Conservation (phyloP, 1,139 yeast species). For the Starmera stellimalicola region DNA sequence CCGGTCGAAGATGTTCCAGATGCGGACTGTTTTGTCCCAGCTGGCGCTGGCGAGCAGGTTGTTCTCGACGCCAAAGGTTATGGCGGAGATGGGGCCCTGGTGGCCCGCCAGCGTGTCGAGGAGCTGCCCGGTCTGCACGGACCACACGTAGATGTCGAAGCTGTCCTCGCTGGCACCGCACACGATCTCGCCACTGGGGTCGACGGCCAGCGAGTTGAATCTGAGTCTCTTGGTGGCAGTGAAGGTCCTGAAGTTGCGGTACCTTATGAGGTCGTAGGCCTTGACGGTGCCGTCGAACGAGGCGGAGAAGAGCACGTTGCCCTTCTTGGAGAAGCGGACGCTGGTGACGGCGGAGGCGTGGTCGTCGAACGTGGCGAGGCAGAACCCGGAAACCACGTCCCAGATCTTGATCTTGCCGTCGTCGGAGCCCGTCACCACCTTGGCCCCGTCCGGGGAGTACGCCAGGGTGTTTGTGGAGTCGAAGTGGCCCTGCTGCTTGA, state of each 20-base stretch:
- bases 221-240: slow-evolving; percentile 87
- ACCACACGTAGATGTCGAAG: slow-evolving; percentile 91
- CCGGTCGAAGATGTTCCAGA: slow-evolving; percentile 89
- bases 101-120: slow-evolving; percentile 86
- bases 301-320: slow-evolving; percentile 83
- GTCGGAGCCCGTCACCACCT: slow-evolving; percentile 88
- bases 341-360: slow-evolving; percentile 87
- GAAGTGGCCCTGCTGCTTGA: slow-evolving; percentile 96
- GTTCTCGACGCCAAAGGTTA: slow-evolving; percentile 77
- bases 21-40: slow-evolving; percentile 91
- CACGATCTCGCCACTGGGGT: slow-evolving; percentile 94
- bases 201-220: slow-evolving; percentile 85
- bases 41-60: slow-evolving; percentile 82
- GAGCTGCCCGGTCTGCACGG: slow-evolving; percentile 90
- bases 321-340: slow-evolving; percentile 74
- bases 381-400: slow-evolving; percentile 91
- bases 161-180: slow-evolving; percentile 92
- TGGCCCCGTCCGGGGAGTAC: slow-evolving; percentile 92
- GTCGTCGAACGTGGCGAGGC: slow-evolving; percentile 84
- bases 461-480: slow-evolving; percentile 78
- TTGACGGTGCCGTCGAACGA: slow-evolving; percentile 95
- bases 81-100: slow-evolving; percentile 88
- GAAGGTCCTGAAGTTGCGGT: slow-evolving; percentile 88
- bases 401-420: slow-evolving; percentile 96
- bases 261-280: slow-evolving; percentile 93